These are phyloP conservation scores for Prosopis cineraria DNA, from an alignment of 306 rosid species.

Conservation along the genomic window DNA sequence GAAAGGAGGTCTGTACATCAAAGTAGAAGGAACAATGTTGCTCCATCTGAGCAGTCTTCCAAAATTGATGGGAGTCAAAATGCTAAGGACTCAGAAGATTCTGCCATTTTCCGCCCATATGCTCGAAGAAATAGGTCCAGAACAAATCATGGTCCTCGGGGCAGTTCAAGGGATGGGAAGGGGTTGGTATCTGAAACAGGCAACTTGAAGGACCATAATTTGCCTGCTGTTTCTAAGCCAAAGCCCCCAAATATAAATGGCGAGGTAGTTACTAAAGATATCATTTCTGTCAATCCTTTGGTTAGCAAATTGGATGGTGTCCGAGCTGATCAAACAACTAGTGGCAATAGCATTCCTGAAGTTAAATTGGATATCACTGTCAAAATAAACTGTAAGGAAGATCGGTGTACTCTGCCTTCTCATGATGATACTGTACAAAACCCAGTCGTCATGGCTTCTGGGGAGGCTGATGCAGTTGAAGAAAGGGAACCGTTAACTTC, in stretches of 20 bases:
- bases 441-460: constrained; percentile 45
- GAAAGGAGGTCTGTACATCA: constrained; percentile 65
- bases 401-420: constrained; percentile 46
- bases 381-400: constrained; percentile 46
- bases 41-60: constrained; percentile 89
- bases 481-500: constrained; percentile 49
- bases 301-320: constrained; percentile 56
- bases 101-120: constrained; percentile 90
- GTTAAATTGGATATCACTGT: constrained; percentile 53
- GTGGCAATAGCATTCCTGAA: constrained; percentile 51
- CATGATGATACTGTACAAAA: constrained; percentile 45
- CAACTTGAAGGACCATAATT: constrained; percentile 61
- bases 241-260: constrained; percentile 76
- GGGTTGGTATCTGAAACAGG: constrained; percentile 52
- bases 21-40: constrained; percentile 57
- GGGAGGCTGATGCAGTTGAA: constrained; percentile 48
- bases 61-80: constrained; percentile 80
- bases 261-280: constrained; percentile 47
- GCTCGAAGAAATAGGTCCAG: constrained; percentile 94
- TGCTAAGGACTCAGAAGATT: constrained; percentile 92
- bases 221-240: constrained; percentile 56
- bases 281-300: constrained; percentile 46
- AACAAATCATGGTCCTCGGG: constrained; percentile 82
- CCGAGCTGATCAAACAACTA: constrained; percentile 40
- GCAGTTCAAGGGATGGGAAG: constrained; percentile 63